Evolutionary conservation across 495 filamentous ascomycete species (phyloP), one percentile per base, ranked within the genome.

Genomic region (Tuber borchii): DNA sequence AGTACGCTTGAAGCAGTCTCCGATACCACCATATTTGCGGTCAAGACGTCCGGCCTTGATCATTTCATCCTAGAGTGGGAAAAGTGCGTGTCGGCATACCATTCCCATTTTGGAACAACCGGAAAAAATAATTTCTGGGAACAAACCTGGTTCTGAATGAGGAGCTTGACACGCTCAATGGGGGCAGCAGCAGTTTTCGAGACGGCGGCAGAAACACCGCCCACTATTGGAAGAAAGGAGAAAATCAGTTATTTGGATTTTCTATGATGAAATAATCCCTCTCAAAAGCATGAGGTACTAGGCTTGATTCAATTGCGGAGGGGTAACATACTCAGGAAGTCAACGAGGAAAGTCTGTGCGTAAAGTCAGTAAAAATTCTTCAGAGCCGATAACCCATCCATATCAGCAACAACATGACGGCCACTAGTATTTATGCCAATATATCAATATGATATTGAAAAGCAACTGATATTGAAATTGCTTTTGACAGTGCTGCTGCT

Each of bases 91-190:
- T 75, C 72, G 37, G 43, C 43, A 74, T 71, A 70, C 74, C 71
- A 82, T 73, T 73, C 45, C 65, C 56, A 74, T 45, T 44, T 70
- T 37, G 42, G 56, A 34, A 31, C 31, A 34, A 34, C 17, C 14
- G 26, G 3, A 51, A 48, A 76, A 31, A 37, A 34, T 72, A 70
- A 31, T 73, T 16, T 39, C 1, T 17, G 17, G n/a, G 26, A 70
- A 87, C 93, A 77, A 90, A 97, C 95, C 92, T 99, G 95, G 89
- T 98, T 99, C 90, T 99, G 95, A 89, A 99, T 97, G 83, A 99
- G 93, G 84, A 99, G 95, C 93, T 99, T 99, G 88, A 99, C 91
- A 93, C 95, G 95, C 93, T 99, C 95, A 84, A 99, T 99, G 87
- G 95, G 95, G 88, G 95, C 95, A 86, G 95, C 95, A 84, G 96